A percentile compares a stretch with the other conserved stretches of the same genome.
phyloP scores from a whole-genome alignment of 768 basidiomycete genomes.

The Kwoniella heveanensis region DNA sequence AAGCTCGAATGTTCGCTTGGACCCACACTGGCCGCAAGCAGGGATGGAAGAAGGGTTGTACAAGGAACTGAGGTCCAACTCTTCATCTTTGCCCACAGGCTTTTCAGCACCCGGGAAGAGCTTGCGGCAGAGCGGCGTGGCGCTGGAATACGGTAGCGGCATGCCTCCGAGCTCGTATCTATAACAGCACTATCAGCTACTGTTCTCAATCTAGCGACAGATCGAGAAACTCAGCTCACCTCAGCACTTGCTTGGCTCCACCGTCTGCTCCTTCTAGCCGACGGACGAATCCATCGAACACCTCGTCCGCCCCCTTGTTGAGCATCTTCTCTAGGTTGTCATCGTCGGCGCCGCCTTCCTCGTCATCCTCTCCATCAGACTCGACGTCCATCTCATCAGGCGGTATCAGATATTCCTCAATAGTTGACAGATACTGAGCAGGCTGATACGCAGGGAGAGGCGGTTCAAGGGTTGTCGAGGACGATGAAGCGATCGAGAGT shows the following conservation, averaged over 20 bases:
- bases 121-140: constrained; percentile 67
- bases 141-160: constrained; percentile 79
- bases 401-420: constrained; percentile 51
- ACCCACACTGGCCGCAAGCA: constrained; percentile 68
- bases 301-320: constrained; percentile 67
- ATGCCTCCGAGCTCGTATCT: constrained; percentile 86
- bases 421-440: constrained; percentile 51
- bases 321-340: constrained; percentile 64
- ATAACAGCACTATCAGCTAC: constrained; percentile 4
- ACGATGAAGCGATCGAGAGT: constrained; percentile 24
- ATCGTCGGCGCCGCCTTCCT: constrained; percentile 56
- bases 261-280: constrained; percentile 69
- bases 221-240: constrained; percentile 62
- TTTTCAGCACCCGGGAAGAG: constrained; percentile 69
- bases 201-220: neutral
- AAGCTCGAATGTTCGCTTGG: constrained; percentile 78
- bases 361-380: constrained; percentile 47
- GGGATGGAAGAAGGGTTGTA: constrained; percentile 66
- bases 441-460: constrained; percentile 54
- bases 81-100: constrained; percentile 43
- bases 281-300: constrained; percentile 81
- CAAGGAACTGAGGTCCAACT: constrained; percentile 27
- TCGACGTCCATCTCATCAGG: constrained; percentile 31
- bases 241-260: constrained; percentile 68
- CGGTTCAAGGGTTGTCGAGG: constrained; percentile 35